Evolutionary conservation across 2,329 filamentous ascomycete genomes (phyloP), one percentile per base, ranked within the genome.

Genomic region (Lasiodiplodia gonubiensis): DNA sequence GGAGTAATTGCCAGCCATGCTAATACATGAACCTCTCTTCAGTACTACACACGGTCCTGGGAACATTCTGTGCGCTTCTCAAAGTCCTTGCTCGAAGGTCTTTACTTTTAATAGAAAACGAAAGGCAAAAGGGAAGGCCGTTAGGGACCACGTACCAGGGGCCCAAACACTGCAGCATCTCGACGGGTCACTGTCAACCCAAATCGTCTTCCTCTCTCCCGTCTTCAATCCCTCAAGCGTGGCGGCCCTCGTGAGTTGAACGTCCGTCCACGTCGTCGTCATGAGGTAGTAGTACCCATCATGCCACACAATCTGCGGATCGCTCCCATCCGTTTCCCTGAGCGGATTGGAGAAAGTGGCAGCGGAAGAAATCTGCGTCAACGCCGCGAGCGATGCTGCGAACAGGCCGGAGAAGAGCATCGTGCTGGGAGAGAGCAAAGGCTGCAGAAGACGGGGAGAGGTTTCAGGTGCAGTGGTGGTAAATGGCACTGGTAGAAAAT

Each of bases 121-220:
- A 27, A 46, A 16, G 18, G n/a, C 6, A 33, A n/a, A n/a, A 49
- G 11, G 18, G 11, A 21, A 42, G 10, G 8, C 35, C n/a, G 23
- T 27, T 18, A 37, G 39, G 4, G 11, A 18, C 30, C 16, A 59
- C 66, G 30, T 49, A 68, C 66, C 66, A n/a, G 65, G 65, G 0
- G 86, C 86, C 86, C 86, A 88, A 49, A 88, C 81, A 67, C 86
- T 86, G 73, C 84, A 85, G 74, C 83, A 84, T 18, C 84, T 77
- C 3, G 76, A 77, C 1, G 84, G 72, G 16, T 80, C 81, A 4
- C 73, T 76, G 66, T 85, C 83, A 0, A 79, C 80, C 77, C 84
- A 88, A 30, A 88, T 83, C 3, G 73, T 75, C 69, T 85, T 86
- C 27, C 80, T 82, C 42, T 82, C 78, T 0, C 82, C 85, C 0